Evolutionary conservation across 1,139 yeast genomes (phyloP).

Genomic region (Yamadazyma diospyri): DNA sequence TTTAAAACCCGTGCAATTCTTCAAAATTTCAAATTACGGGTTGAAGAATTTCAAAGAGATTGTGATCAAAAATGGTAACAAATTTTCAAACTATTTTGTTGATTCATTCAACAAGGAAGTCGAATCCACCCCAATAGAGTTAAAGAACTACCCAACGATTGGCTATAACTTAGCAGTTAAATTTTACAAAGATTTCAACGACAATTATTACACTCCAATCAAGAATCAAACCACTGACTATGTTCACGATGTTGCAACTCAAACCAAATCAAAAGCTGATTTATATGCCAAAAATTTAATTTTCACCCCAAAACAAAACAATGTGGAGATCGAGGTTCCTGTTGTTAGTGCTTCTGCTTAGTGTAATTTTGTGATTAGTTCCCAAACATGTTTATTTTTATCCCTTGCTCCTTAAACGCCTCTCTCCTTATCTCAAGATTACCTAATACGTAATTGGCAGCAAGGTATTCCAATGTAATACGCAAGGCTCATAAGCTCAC

Average conservation of each 20-base stretch:
- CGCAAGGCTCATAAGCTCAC: too few relatives aligned
- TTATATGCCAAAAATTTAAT: conserved; percentile 13
- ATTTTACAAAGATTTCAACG: conserved; percentile 33
- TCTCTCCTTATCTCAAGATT: too few relatives aligned
- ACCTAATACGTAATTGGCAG: too few relatives aligned
- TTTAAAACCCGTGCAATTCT: conserved; percentile 27
- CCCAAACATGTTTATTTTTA: background rate
- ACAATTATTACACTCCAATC: conserved; percentile 39
- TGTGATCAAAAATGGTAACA: conserved; percentile 27
- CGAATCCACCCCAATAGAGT: conserved; percentile 19
- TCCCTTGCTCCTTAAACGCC: background rate
- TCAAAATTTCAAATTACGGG: conserved; percentile 23
- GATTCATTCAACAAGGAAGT: conserved; percentile 15
- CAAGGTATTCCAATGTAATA: too few relatives aligned
- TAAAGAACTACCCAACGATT: conserved; percentile 29
- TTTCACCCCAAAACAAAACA: conserved; percentile 11
- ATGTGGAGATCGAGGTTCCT: conserved; percentile 9
- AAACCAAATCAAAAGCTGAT: conserved; percentile 37
- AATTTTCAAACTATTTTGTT: conserved; percentile 30
- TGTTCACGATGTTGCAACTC: conserved; percentile 33
- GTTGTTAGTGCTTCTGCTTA: conserved; percentile 15
- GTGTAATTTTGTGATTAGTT: background rate
- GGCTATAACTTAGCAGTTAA: conserved; percentile 33
- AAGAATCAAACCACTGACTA: conserved; percentile 39
- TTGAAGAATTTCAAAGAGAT: conserved; percentile 16